A percentile compares a stretch with the other conserved stretches of the same genome.
These are phyloP conservation scores for Penicillium taxi DNA, from an alignment of 495 filamentous ascomycete species.

Conservation along the genomic window DNA sequence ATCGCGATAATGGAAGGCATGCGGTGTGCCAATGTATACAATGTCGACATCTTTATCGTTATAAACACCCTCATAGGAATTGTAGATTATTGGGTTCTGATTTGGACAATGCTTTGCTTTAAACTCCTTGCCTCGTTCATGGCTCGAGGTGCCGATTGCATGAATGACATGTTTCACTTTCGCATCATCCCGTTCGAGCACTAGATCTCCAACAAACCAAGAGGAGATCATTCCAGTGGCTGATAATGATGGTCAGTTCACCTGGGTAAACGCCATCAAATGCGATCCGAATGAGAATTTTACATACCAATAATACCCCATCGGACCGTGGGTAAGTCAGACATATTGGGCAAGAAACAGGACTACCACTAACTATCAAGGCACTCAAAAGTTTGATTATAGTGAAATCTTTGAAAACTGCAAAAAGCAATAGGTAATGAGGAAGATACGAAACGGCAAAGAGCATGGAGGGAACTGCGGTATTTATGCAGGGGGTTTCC, in stretches of 20 bases:
- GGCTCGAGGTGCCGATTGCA: conserved; percentile 26
- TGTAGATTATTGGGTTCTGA: conserved; percentile 17
- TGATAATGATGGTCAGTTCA: background rate
- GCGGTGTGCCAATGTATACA: conserved; percentile 39
- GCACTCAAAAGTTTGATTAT: too few species aligned
- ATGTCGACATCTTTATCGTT: conserved; percentile 32
- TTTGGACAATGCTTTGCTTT: conserved; percentile 10
- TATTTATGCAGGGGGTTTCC: too few species aligned
- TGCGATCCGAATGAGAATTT: background rate
- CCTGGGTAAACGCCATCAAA: too few species aligned
- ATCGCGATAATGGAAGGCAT: conserved; percentile 32
- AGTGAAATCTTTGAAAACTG: too few species aligned
- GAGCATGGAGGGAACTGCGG: too few species aligned
- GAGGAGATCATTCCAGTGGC: conserved; percentile 21
- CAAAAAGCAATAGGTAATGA: too few species aligned
- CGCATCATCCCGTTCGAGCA: conserved; percentile 13
- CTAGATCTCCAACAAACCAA: conserved; percentile 23
- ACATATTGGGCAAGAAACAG: too few species aligned
- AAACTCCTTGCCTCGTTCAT: conserved; percentile 23
- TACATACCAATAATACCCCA: conserved; percentile 14
- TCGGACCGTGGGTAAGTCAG: conserved; percentile 6
- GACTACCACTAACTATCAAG: too few species aligned
- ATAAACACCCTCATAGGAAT: conserved; percentile 26
- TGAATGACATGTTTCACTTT: conserved; percentile 25
- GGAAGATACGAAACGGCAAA: too few species aligned